A percentile compares a stretch with the other conserved stretches of the same genome.
Evolutionary conservation across 805 yeast genomes (phyloP).

Genomic region (Debaryomyces tyrocola): DNA sequence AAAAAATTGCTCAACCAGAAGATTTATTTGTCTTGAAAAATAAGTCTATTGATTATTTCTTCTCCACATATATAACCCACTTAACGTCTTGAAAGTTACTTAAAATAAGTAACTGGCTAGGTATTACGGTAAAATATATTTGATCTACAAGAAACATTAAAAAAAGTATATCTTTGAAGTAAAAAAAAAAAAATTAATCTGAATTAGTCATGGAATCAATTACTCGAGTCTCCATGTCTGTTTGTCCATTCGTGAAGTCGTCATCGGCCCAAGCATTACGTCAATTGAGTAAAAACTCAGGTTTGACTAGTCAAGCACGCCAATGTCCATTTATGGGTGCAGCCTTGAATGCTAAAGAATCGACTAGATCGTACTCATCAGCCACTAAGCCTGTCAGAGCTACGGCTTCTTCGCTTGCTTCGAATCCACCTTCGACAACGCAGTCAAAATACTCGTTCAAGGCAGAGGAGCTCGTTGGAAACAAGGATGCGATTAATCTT

Average conservation of each 20-base stretch:
- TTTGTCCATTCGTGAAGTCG: conserved; percentile 81
- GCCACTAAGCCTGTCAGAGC: conserved; percentile 48
- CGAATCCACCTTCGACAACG: conserved; percentile 28
- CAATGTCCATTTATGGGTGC: conserved; percentile 91
- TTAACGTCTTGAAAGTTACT: too few species aligned
- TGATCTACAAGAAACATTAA: too few species aligned
- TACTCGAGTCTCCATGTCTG: conserved; percentile 70
- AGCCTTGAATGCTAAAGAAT: conserved; percentile 53
- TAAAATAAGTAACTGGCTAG: too few species aligned
- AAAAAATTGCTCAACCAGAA: too few species aligned
- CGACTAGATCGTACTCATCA: conserved; percentile 44
- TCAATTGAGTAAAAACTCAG: conserved; percentile 46
- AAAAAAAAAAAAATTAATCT: not conserved
- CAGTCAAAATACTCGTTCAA: conserved; percentile 34
- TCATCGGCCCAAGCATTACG: conserved; percentile 61
- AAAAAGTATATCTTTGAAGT: not conserved
- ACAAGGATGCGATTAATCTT: conserved; percentile 18
- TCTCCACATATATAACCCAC: too few species aligned
- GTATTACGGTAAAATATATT: too few species aligned
- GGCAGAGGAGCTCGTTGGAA: conserved; percentile 23
- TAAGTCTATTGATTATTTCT: too few species aligned
- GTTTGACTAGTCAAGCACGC: conserved; percentile 58
- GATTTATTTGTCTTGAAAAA: too few species aligned
- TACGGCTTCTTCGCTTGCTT: conserved; percentile 41
- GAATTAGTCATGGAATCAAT: conserved; percentile 67